Evolutionary conservation across 352 stramenopile genomes (phyloP).

Genomic region (Phytopythium oedochilum): DNA sequence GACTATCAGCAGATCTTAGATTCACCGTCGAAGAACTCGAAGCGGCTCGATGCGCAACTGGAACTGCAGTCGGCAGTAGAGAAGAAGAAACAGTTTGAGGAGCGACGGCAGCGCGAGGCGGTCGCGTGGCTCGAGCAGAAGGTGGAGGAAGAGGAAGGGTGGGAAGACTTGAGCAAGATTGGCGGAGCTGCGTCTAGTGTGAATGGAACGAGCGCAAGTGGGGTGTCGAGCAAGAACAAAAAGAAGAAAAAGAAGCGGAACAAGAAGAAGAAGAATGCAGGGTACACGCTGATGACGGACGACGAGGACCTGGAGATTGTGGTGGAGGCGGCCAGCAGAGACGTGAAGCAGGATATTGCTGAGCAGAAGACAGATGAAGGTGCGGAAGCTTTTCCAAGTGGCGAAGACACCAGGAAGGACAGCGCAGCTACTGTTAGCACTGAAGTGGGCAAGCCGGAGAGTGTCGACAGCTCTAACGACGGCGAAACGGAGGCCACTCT

Average conservation of each 20-base stretch:
- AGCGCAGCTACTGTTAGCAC: not conserved
- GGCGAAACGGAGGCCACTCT: not conserved
- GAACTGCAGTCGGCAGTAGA: conserved; percentile 54
- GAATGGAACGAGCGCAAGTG: conserved; percentile 12
- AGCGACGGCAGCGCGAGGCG: conserved; percentile 41
- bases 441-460: not conserved
- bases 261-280: conserved; percentile 30
- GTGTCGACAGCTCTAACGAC: not conserved
- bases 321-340: conserved; percentile 4
- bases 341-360: not conserved
- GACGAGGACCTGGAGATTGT: conserved; percentile 24
- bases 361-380: not conserved
- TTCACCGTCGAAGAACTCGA: conserved; percentile 47
- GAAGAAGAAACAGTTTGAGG: conserved; percentile 31
- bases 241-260: conserved; percentile 78
- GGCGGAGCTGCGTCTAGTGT: conserved; percentile 9
- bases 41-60: conserved; percentile 64
- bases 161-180: conserved; percentile 13
- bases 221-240: conserved; percentile 39
- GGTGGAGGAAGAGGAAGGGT: conserved; percentile 19
- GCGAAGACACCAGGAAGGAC: not conserved
- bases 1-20: conserved; percentile 64
- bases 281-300: conserved; percentile 40
- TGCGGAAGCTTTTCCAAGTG: not conserved
- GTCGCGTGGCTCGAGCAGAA: conserved; percentile 50